These are phyloP conservation scores for Syzygium syzygioides DNA, from an alignment of 441 rosid species.

Conservation along the genomic window DNA sequence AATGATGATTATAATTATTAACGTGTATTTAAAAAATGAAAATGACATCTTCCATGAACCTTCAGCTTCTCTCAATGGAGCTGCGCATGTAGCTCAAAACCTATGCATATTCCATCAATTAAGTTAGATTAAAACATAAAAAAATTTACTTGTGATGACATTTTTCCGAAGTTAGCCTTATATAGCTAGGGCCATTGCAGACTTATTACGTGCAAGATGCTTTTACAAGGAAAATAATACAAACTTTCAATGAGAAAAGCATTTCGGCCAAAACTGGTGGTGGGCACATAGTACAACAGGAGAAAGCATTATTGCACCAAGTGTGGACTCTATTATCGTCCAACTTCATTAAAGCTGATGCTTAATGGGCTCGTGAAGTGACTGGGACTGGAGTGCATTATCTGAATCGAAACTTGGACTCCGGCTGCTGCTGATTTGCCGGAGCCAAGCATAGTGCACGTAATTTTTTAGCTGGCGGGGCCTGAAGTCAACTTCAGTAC, in stretches of 20 bases:
- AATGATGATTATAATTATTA: neutral
- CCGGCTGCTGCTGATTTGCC: no score
- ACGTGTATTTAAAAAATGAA: rapidly evolving
- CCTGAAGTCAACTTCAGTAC: neutral
- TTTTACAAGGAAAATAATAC: neutral
- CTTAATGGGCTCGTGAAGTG: neutral
- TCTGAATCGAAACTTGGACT: neutral
- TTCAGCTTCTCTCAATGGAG: neutral
- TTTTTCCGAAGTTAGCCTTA: rapidly evolving
- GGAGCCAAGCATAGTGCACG: no score
- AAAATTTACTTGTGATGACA: neutral
- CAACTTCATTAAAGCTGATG: neutral
- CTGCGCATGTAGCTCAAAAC: neutral
- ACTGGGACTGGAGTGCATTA: no score
- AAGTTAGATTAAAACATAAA: no score
- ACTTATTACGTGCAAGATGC: neutral
- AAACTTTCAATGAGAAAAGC: rapidly evolving
- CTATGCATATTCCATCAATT: neutral
- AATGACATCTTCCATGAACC: neutral
- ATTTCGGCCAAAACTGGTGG: neutral
- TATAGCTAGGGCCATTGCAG: neutral
- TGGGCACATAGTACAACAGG: neutral
- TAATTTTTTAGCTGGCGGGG: neutral
- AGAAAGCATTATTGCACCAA: neutral
- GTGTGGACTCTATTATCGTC: neutral